Percentiles rank a stretch among this genome's conserved stretches.
phyloP scores from a whole-genome alignment of 495 filamentous ascomycete genomes.

The Talaromyces thailandensis region DNA sequence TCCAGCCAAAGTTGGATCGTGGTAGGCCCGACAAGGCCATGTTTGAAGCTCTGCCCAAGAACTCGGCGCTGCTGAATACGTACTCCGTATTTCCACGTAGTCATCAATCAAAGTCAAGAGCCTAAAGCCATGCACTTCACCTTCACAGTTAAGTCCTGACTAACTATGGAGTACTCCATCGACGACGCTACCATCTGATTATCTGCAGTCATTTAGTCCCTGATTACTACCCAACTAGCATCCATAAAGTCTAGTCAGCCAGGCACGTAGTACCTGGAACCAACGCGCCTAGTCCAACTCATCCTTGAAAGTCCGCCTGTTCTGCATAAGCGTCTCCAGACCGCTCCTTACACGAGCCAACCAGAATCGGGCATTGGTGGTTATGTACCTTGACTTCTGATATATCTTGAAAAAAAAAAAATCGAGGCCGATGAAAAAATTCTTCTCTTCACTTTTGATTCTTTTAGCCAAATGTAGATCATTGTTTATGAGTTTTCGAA shows the following conservation, averaged over 20 bases:
- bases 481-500: not conserved
- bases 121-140: not conserved
- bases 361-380: not conserved
- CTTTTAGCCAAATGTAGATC: not conserved
- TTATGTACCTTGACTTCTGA: not conserved
- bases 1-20: not conserved
- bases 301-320: not conserved
- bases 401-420: not conserved
- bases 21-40: not conserved
- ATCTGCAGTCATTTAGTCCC: not conserved
- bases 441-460: not conserved
- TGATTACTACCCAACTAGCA: not conserved
- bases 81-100: not conserved
- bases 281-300: not conserved
- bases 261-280: not conserved
- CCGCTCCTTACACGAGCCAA: not conserved
- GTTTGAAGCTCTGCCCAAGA: not conserved
- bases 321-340: constrained; percentile 2
- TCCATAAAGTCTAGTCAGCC: not conserved
- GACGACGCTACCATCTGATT: not conserved
- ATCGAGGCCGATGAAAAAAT: not conserved
- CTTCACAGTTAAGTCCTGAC: too few species aligned
- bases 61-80: not conserved
- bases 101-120: not conserved
- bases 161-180: not conserved